Evolutionary conservation across 345 rosid species (phyloP).

Genomic region (Carallia brachiata): DNA sequence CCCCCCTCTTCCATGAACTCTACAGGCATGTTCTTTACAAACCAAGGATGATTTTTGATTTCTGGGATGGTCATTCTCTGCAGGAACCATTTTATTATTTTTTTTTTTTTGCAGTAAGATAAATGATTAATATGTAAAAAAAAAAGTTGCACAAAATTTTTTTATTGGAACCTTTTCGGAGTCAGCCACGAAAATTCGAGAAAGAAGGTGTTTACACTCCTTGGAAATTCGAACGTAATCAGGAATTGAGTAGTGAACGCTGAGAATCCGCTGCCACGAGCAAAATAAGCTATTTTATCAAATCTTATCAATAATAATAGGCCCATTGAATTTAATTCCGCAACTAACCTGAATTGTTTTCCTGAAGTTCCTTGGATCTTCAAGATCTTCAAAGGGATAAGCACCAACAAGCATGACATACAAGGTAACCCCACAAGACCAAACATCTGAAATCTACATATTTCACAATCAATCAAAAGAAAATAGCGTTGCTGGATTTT

Average conservation of each 20-base stretch:
- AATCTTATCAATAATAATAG: neutral
- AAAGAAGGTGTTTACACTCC: conserved; percentile 76
- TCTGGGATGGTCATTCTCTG: conserved; percentile 29
- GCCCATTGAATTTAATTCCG: neutral
- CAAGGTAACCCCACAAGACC: conserved; percentile 32
- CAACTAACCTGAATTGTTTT: conserved; percentile 21
- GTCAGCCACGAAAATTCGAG: conserved; percentile 73
- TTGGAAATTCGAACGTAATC: conserved; percentile 73
- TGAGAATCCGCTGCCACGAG: conserved; percentile 73
- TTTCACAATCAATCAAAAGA: neutral
- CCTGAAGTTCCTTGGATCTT: conserved; percentile 31
- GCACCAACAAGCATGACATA: conserved; percentile 31
- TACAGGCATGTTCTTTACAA: conserved; percentile 17
- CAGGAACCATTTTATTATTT: neutral
- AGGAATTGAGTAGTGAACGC: conserved; percentile 83
- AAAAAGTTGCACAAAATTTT: neutral
- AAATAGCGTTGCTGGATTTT: neutral
- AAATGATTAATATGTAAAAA: neutral
- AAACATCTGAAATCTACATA: conserved; percentile 26
- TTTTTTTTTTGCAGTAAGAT: neutral
- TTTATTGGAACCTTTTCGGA: conserved; percentile 61
- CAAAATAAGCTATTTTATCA: neutral
- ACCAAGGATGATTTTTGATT: conserved; percentile 27
- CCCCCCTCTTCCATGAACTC: conserved; percentile 15
- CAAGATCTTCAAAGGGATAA: conserved; percentile 31